Percentiles rank a stretch among this genome's conserved stretches.
Conservation (phyloP, 495 filamentous ascomycete genomes). For the Amniculicola lignicola region DNA sequence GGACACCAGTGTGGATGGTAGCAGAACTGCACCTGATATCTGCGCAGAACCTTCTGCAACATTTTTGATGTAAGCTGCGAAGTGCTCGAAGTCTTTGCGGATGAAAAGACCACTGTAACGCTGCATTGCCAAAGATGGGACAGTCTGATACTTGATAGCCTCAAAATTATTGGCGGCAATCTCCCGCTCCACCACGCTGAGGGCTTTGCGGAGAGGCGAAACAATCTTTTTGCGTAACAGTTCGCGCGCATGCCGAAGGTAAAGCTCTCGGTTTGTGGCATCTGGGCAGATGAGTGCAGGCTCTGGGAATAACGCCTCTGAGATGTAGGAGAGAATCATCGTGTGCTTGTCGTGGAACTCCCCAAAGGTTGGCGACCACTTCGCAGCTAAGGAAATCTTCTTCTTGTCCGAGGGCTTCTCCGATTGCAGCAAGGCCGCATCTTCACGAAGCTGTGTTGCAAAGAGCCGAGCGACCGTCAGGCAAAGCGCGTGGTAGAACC, state of each 20-base stretch:
- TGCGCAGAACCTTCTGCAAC: constrained; percentile 40
- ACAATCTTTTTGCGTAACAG: constrained; percentile 41
- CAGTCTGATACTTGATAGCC: constrained; percentile 48
- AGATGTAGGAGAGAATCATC: constrained; percentile 47
- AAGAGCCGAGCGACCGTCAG: constrained; percentile 49
- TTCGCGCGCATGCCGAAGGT: constrained; percentile 49
- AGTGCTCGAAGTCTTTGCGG: constrained; percentile 44
- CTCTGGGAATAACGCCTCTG: constrained; percentile 46
- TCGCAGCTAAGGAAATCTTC: constrained; percentile 48
- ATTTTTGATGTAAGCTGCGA: constrained; percentile 43
- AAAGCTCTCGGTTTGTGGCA: constrained; percentile 39
- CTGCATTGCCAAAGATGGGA: constrained; percentile 51
- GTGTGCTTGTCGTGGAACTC: constrained; percentile 52
- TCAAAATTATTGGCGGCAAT: constrained; percentile 41
- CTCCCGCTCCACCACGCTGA: constrained; percentile 49
- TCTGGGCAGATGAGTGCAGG: constrained; percentile 28
- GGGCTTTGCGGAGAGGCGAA: constrained; percentile 44
- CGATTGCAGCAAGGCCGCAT: constrained; percentile 40
- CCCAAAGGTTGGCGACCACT: constrained; percentile 49
- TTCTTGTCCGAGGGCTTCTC: constrained; percentile 36
- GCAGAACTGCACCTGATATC: constrained; percentile 48
- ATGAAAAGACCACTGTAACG: constrained; percentile 45
- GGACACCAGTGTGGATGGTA: constrained; percentile 44
- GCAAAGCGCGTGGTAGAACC: constrained; percentile 45
- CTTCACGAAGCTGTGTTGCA: constrained; percentile 46